Percentiles rank a stretch among this genome's conserved stretches.
Evolutionary conservation across 768 basidiomycete species (phyloP).

Genomic region (Galerina sulciceps): DNA sequence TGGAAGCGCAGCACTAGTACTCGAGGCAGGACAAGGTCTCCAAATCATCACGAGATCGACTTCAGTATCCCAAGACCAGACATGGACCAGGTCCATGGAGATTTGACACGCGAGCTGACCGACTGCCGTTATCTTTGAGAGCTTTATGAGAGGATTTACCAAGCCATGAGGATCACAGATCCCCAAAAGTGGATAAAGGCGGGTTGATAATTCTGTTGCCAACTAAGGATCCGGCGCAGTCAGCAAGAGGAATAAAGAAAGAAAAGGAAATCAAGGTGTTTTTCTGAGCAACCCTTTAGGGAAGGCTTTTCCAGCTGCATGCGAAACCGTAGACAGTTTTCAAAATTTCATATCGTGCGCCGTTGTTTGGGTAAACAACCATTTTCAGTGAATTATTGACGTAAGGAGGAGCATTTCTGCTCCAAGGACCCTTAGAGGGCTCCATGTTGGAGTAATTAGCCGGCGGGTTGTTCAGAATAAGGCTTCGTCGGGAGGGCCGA

Average conservation of each 20-base stretch:
- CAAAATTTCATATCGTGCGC: too few relatives aligned
- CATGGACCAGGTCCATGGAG: neutral
- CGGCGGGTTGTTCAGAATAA: too few relatives aligned
- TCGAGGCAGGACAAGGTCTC: neutral
- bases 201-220: neutral
- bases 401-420: too few relatives aligned
- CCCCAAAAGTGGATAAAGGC: constrained; percentile 1
- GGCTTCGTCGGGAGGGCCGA: too few relatives aligned
- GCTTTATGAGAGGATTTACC: neutral
- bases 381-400: too few relatives aligned
- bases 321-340: too few relatives aligned
- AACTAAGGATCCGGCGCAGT: neutral
- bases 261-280: neutral
- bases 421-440: too few relatives aligned
- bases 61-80: neutral
- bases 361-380: too few relatives aligned
- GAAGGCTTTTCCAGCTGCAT: neutral
- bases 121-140: neutral
- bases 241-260: neutral
- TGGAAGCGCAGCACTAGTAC: neutral
- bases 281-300: neutral
- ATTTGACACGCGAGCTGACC: neutral
- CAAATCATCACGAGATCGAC: neutral
- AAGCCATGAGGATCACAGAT: constrained; percentile 13
- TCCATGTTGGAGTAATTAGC: too few relatives aligned